Evolutionary conservation across 495 filamentous ascomycete species (phyloP).

Genomic region (Cercophora sp.): DNA sequence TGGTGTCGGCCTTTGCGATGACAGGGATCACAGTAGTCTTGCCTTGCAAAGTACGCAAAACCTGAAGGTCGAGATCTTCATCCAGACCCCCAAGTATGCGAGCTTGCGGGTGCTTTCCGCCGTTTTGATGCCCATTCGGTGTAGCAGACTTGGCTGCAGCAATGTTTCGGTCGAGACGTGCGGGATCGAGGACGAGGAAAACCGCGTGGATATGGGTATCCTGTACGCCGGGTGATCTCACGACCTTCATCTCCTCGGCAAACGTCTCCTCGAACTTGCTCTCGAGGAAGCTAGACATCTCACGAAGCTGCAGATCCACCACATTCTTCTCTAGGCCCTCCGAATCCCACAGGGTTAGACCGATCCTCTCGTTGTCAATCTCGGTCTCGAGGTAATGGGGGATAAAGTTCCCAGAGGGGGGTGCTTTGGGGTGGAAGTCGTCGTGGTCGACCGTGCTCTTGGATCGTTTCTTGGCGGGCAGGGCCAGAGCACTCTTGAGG

Average conservation of each 20-base stretch:
- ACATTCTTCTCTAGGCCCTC: constrained; percentile 89
- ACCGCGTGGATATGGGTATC: constrained; percentile 98
- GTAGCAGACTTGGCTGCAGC: constrained; percentile 57
- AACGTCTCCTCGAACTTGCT: constrained; percentile 98
- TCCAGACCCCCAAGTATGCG: constrained; percentile 69
- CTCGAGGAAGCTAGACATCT: constrained; percentile 88
- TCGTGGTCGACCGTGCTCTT: constrained; percentile 48
- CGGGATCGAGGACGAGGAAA: constrained; percentile 87
- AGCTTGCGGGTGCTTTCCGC: constrained; percentile 41
- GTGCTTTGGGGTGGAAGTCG: constrained; percentile 46
- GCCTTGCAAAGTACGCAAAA: constrained; percentile 80
- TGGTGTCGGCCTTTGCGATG: constrained; percentile 94
- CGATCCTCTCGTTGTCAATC: constrained; percentile 86
- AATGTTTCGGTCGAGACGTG: constrained; percentile 78
- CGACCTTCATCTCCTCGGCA: constrained; percentile 94
- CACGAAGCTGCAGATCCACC: constrained; percentile 87
- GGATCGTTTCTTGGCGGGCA: constrained; percentile 71
- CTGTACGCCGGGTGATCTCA: constrained; percentile 84
- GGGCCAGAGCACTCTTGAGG: constrained; percentile 74
- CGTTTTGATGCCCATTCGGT: constrained; percentile 50
- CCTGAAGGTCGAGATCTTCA: constrained; percentile 84
- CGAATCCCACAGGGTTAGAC: constrained; percentile 94
- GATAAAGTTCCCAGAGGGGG: constrained; percentile 61
- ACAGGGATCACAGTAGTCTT: constrained; percentile 96
- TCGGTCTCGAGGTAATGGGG: constrained; percentile 92